Base-by-base conservation (phyloP, 345 rosid genomes). In the Carallia pectinifolia region DNA sequence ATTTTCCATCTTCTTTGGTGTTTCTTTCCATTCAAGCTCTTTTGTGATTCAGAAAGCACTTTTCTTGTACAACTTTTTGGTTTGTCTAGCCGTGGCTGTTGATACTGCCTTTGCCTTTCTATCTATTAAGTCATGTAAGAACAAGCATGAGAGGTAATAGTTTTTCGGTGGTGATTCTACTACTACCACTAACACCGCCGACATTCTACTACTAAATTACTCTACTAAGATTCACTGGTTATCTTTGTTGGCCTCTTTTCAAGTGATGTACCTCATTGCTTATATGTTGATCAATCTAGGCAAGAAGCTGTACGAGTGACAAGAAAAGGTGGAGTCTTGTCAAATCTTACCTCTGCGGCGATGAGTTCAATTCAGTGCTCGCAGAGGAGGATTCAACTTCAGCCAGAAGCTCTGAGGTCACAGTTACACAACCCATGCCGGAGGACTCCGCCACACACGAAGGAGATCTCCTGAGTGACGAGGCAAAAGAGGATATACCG, bases 341-440 rank as follows among this genome's bases (percentile, higher is more conserved):
- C 58, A 85, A 90, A 86, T 84, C 87, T 13, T 88, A 85, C 79
- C 82, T 90, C 39, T 93, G 98, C 1, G 93, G 98, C 15, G 86
- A 89, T 40, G 97, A 93, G 74, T 83, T 89, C 66, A 80, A 44
- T 71, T 93, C 94, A 36, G 91, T 89, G 34, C 80, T 78, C 7
- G 97, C 94, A 7, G 97, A 90, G 77, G 81, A 86, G 66, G 97
- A 93, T 81, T 89, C 97, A 18, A 86, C 79, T 73, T 90, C 98
- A 44, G 50, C 16, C 50, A 10, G 50, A 44, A 44, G 16, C 50
- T 44, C 50, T 15, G 96, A 85, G 53, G 77, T 87, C 53, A 79
- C 86, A 38, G 74, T 82, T 1, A 78, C 86, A 60, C 87, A 81
- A 52, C 88, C 86, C 0, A 4, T 64, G 16, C 23, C 19, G 17